Evolutionary conservation across 257 asterid species (phyloP), one percentile per base, ranked within the genome.

Genomic region (Eustoma russellianum): DNA sequence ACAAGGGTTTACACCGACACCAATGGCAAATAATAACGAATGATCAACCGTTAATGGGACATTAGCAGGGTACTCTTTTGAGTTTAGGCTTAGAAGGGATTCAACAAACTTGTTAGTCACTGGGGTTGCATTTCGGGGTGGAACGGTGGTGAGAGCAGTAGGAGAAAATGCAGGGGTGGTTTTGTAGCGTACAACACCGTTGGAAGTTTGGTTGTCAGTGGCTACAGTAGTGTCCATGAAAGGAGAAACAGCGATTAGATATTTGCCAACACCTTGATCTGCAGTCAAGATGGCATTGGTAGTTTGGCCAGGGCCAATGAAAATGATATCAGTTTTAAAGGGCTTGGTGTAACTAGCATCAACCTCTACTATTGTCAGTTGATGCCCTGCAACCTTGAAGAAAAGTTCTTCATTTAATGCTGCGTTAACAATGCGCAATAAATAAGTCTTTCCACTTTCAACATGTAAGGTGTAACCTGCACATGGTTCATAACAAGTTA

Each of bases 231-330:
- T 79, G 83, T 82, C 95, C 93, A 77, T 82, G 44, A 82, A 85
- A 17, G 95, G 93, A 13, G 89, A 82, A 17, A 70, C 56, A 46
- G 86, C 81, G 17, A 85, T 77, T 13, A 62, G 19, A 49, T 82
- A 82, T 38, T 76, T 71, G 41, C 81, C 85, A 35, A 11, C 9
- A 14, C 17, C 46, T 46, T 74, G 83, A 55, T 85, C 77, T 7
- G 93, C 81, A 9, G 62, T 62, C 55, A 82, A 56, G 40, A 85
- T 63, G 49, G 72, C 88, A 58, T 51, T 82, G 9, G 88, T 82
- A 7, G 95, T 82, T 53, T 85, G 95, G 53, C 95, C 95, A 17
- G 95, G 88, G 19, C 77, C 89, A 41, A 79, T 71, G 83, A 79
- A 85, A 44, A 82, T 57, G 64, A 83, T 79, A 67, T 79, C 89